phyloP scores from a whole-genome alignment of 441 rosid species.

The Dalechampia spathulata region DNA sequence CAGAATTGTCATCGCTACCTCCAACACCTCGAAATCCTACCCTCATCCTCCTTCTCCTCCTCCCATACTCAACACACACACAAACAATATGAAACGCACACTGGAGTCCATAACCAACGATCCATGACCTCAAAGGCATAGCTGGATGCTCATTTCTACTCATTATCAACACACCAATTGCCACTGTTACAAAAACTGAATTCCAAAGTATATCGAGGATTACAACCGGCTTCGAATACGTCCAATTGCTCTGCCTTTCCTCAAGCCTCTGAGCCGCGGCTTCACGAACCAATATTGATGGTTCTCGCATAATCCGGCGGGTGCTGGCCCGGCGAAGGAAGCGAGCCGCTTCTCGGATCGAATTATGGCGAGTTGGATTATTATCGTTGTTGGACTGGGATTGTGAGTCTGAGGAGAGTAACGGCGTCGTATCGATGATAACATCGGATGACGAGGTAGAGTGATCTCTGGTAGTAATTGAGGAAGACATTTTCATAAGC shows the following conservation, averaged over 20 bases:
- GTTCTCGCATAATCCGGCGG: conserved; percentile 91
- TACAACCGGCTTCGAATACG: conserved; percentile 96
- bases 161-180: conserved; percentile 50
- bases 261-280: conserved; percentile 95
- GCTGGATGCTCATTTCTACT: conserved; percentile 58
- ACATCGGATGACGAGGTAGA: conserved; percentile 46
- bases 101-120: conserved; percentile 72
- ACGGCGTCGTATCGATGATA: conserved; percentile 58
- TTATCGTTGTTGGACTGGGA: conserved; percentile 23
- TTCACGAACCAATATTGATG: conserved; percentile 90
- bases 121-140: conserved; percentile 81
- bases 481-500: conserved; percentile 22
- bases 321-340: conserved; percentile 87
- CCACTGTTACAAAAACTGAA: conserved; percentile 74
- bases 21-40: conserved; percentile 16
- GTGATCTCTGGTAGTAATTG: conserved; percentile 8
- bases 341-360: conserved; percentile 80
- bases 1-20: conserved; percentile 30
- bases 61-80: conserved; percentile 68
- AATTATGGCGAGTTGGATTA: conserved; percentile 48
- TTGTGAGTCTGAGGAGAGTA: conserved; percentile 35
- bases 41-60: conserved; percentile 58
- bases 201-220: conserved; percentile 86
- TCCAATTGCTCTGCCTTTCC: conserved; percentile 98
- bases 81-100: conserved; percentile 85